These are phyloP conservation scores for Euphrasia confusa DNA, from an alignment of 257 asterid species.

Conservation along the genomic window DNA sequence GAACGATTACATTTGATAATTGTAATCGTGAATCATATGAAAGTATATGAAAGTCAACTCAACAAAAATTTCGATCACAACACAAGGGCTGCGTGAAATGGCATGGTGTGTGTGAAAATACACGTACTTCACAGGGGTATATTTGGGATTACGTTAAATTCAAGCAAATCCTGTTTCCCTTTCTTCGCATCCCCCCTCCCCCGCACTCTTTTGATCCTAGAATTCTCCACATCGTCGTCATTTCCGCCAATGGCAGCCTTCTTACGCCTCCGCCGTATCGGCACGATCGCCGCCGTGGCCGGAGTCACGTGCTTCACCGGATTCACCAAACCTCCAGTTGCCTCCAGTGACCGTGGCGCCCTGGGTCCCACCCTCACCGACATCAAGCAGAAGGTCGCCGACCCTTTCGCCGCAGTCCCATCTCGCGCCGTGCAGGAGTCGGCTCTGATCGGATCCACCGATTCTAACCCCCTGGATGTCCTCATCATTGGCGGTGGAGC, in stretches of 20 bases:
- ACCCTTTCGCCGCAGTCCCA: slow-evolving; percentile 60
- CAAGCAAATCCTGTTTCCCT: too few relatives aligned
- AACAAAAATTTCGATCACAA: too few relatives aligned
- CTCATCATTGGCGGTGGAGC: slow-evolving; percentile 96
- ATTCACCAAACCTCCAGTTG: slow-evolving; percentile 42
- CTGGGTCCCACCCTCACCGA: slow-evolving; percentile 36
- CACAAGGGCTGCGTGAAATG: too few relatives aligned
- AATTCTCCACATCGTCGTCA: slow-evolving; percentile 13
- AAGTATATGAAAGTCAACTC: too few relatives aligned
- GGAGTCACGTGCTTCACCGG: slow-evolving; percentile 56
- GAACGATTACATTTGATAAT: too few relatives aligned
- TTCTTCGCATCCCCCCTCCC: too few relatives aligned
- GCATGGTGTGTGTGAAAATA: too few relatives aligned
- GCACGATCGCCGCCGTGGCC: slow-evolving; percentile 56
- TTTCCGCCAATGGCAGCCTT: slow-evolving; percentile 46
- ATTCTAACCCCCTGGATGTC: slow-evolving; percentile 75
- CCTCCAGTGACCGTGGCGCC: slow-evolving; percentile 61
- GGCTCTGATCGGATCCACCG: slow-evolving; percentile 53
- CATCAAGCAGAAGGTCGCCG: slow-evolving; percentile 47
- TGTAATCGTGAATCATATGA: too few relatives aligned
- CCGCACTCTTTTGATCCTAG: too few relatives aligned
- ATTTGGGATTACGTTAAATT: too few relatives aligned
- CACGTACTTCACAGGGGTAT: too few relatives aligned
- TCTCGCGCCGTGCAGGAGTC: slow-evolving; percentile 71
- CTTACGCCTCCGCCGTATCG: slow-evolving; percentile 74